Evolutionary conservation across 257 asterid genomes (phyloP).

Genomic region (Cordia subcordata): DNA sequence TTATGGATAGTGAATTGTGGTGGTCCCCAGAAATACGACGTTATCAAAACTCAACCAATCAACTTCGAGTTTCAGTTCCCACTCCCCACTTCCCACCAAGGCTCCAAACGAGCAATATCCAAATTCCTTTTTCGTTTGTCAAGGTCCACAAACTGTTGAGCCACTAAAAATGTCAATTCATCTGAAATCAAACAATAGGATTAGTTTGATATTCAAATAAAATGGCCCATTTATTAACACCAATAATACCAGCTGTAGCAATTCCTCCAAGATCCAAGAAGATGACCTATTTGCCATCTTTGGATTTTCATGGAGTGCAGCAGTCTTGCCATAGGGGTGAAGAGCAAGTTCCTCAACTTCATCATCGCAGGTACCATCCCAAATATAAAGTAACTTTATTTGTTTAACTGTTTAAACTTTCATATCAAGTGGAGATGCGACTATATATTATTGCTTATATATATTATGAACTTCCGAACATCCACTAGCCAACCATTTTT

Average conservation of each 20-base stretch:
- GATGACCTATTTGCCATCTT: conserved; percentile 14
- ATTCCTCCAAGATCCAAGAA: conserved; percentile 32
- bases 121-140: background rate
- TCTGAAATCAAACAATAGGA: conserved; percentile 11
- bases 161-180: conserved; percentile 30
- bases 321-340: conserved; percentile 16
- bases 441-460: too few species aligned
- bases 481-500: too few species aligned
- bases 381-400: too few species aligned
- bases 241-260: conserved; percentile 30
- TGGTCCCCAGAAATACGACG: conserved; percentile 44
- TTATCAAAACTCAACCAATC: conserved; percentile 68
- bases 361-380: conserved; percentile 56
- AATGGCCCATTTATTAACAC: conserved; percentile 49
- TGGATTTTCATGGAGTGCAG: conserved; percentile 12
- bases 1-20: background rate
- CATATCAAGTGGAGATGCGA: too few species aligned
- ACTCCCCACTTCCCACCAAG: background rate
- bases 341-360: conserved; percentile 19
- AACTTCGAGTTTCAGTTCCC: conserved; percentile 11
- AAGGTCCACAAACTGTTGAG: conserved; percentile 12
- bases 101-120: conserved; percentile 27
- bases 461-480: too few species aligned
- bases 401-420: too few species aligned
- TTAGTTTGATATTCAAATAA: background rate